These are phyloP conservation scores for Aegilops bicornis DNA, from an alignment of 176 grass and related monocot species.

Conservation along the genomic window DNA sequence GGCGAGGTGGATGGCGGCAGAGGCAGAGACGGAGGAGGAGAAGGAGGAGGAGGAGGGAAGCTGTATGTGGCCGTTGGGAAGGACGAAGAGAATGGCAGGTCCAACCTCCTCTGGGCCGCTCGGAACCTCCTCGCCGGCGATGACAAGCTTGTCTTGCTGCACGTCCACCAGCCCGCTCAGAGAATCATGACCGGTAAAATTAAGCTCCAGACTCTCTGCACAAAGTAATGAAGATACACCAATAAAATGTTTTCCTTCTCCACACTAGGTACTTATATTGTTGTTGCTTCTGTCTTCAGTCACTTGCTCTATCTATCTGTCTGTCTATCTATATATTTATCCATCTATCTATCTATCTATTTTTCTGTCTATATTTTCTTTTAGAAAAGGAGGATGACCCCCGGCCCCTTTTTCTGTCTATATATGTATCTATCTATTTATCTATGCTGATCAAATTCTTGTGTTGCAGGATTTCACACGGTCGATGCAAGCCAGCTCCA, in stretches of 20 bases:
- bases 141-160: slow-evolving; percentile 48
- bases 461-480: slow-evolving; percentile 32
- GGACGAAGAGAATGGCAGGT: slow-evolving; percentile 39
- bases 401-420: no score
- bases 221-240: no score
- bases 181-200: slow-evolving; percentile 40
- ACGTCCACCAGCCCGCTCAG: slow-evolving; percentile 53
- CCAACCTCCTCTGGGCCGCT: slow-evolving; percentile 30
- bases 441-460: no score
- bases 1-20: not conserved
- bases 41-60: slow-evolving; percentile 4
- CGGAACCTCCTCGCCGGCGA: not conserved
- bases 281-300: no score
- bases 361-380: no score
- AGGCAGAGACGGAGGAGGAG: not conserved
- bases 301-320: no score
- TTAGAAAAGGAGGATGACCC: no score
- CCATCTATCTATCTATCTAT: no score
- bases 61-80: slow-evolving; percentile 43
- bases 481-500: slow-evolving; percentile 48
- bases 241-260: no score
- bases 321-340: no score
- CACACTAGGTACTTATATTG: not conserved
- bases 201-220: no score
- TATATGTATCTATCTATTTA: no score